Conservation (phyloP, 2,329 filamentous ascomycete species). For the Phialophora expanda region DNA sequence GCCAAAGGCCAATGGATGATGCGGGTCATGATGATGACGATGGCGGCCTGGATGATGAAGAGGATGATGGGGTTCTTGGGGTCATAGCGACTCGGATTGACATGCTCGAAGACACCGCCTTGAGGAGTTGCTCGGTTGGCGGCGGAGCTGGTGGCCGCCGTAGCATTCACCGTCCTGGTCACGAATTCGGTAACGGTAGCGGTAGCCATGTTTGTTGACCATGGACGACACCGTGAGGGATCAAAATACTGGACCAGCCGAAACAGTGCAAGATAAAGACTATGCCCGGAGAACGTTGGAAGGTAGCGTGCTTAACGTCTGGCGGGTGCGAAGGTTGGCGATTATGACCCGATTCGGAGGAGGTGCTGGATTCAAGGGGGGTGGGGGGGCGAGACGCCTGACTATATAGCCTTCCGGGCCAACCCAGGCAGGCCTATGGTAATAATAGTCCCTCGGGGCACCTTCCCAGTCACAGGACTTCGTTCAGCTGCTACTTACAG, state of each 20-base stretch:
- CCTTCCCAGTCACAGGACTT: too few species aligned
- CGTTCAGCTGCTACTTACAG: too few species aligned
- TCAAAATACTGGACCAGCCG: background rate
- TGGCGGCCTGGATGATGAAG: conserved; percentile 75
- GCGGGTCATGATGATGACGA: conserved; percentile 77
- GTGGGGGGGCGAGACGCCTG: too few species aligned
- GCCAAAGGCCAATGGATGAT: conserved; percentile 77
- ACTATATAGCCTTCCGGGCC: too few species aligned
- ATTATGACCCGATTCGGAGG: too few species aligned
- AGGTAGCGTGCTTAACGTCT: conserved; percentile 11
- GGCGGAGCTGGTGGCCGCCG: conserved; percentile 34
- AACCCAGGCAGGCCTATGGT: too few species aligned
- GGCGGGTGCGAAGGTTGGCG: background rate
- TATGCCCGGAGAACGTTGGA: background rate
- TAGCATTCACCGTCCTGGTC: conserved; percentile 34
- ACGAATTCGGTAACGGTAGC: conserved; percentile 36
- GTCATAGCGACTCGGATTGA: conserved; percentile 71
- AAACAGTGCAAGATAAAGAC: background rate
- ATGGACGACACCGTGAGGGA: background rate
- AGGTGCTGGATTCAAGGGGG: too few species aligned
- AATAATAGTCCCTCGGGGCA: too few species aligned
- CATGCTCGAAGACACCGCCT: conserved; percentile 72
- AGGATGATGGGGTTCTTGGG: conserved; percentile 73
- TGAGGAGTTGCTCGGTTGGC: conserved; percentile 57
- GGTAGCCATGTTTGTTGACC: conserved; percentile 29